Percentiles rank a stretch among this genome's conserved stretches.
These are phyloP conservation scores for Xylaria acuta DNA, from an alignment of 495 filamentous ascomycete species.

Conservation along the genomic window DNA sequence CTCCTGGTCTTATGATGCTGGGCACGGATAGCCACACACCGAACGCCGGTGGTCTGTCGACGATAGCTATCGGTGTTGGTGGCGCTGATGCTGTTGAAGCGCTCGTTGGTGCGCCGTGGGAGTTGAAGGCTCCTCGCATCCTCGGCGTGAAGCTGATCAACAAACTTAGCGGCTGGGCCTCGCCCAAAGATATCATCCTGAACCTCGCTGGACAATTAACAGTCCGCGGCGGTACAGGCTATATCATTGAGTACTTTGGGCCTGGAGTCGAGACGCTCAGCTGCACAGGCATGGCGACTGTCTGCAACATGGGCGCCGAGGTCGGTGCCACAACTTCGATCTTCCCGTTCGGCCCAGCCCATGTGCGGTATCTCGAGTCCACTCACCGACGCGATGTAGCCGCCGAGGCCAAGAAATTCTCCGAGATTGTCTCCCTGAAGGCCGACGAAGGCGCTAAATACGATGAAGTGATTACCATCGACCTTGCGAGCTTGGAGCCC, in stretches of 20 bases:
- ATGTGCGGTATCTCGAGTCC: constrained; percentile 74
- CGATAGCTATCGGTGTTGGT: constrained; percentile 96
- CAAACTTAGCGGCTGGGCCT: constrained; percentile 84
- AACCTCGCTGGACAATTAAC: constrained; percentile 88
- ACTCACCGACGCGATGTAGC: constrained; percentile 81
- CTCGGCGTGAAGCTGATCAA: constrained; percentile 87
- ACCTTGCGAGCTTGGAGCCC: constrained; percentile 88
- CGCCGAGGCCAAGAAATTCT: constrained; percentile 61
- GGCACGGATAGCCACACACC: constrained; percentile 98
- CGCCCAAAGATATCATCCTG: constrained; percentile 94
- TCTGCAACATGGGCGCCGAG: constrained; percentile 88
- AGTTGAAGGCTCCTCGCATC: constrained; percentile 90
- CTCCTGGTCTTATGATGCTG: constrained; percentile 98
- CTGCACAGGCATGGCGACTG: constrained; percentile 91
- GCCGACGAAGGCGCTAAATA: constrained; percentile 86
- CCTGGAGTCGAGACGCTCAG: constrained; percentile 88
- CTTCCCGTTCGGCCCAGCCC: constrained; percentile 66
- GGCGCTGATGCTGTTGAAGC: constrained; percentile 98
- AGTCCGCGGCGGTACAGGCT: constrained; percentile 93
- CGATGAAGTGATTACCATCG: constrained; percentile 89
- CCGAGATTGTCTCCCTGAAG: constrained; percentile 48
- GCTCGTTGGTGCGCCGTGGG: constrained; percentile 95
- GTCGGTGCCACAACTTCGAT: constrained; percentile 96
- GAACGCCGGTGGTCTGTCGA: constrained; percentile 90
- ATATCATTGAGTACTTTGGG: constrained; percentile 89